Evolutionary conservation across 2,329 filamentous ascomycete species (phyloP).

Genomic region (Diaporthe humulicola): DNA sequence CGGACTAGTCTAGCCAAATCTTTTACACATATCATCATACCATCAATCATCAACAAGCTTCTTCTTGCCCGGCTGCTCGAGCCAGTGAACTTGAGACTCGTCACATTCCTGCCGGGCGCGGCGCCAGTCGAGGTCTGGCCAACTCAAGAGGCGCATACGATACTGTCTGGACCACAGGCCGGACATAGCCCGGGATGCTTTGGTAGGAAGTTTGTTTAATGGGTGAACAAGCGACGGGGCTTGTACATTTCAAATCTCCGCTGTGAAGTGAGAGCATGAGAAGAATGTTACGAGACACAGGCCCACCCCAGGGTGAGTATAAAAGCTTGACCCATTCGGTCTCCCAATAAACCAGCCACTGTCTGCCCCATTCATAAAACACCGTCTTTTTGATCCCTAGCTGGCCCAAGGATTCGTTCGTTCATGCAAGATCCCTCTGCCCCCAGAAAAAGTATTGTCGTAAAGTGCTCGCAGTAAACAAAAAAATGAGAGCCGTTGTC

Average conservation of each 20-base stretch:
- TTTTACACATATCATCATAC: conserved; percentile 23
- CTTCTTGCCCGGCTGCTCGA: neutral
- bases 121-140: too few species aligned
- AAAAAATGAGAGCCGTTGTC: neutral
- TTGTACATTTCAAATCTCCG: neutral
- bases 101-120: too few species aligned
- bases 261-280: neutral
- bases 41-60: conserved; percentile 21
- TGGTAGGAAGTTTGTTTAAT: neutral
- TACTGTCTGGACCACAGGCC: neutral
- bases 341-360: neutral
- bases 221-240: neutral
- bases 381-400: conserved; percentile 20
- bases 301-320: neutral
- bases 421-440: neutral
- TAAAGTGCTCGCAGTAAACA: neutral
- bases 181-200: neutral
- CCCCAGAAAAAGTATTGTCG: neutral
- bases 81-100: neutral
- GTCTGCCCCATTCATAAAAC: conserved; percentile 9
- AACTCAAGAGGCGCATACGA: too few species aligned
- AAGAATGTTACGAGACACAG: neutral
- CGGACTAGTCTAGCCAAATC: conserved; percentile 4
- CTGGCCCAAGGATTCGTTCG: neutral
- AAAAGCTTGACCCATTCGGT: neutral